Percentiles rank a stretch among this genome's conserved stretches.
Evolutionary conservation across 2,329 filamentous ascomycete genomes (phyloP).

Genomic region (Thelonectria blattea): DNA sequence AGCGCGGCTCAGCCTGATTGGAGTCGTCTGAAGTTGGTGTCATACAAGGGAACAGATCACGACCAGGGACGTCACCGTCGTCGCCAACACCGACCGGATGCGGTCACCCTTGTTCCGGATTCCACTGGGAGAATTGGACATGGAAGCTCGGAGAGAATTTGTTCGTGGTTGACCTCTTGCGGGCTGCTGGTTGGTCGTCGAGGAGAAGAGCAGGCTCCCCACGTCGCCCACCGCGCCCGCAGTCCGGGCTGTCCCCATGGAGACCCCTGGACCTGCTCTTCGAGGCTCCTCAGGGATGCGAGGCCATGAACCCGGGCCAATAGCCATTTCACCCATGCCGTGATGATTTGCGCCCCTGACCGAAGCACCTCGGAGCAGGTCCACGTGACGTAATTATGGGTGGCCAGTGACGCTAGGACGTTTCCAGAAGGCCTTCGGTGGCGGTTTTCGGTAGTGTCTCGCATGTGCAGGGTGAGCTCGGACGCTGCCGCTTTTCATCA

Average conservation of each 20-base stretch:
- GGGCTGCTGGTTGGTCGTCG: conserved; percentile 10
- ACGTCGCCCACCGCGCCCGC: conserved; percentile 10
- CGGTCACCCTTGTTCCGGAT: conserved; percentile 14
- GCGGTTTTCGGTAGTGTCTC: conserved; percentile 35
- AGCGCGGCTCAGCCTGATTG: background rate
- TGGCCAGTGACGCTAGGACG: conserved; percentile 27
- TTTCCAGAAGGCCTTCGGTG: conserved; percentile 27
- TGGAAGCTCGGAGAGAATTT: background rate
- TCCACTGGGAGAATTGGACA: background rate
- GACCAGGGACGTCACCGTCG: conserved; percentile 16
- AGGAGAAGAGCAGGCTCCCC: conserved; percentile 7
- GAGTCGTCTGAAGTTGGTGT: conserved; percentile 6
- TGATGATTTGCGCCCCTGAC: conserved; percentile 3
- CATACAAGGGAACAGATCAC: conserved; percentile 15
- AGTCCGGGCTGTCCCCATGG: conserved; percentile 10
- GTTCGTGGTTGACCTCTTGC: conserved; percentile 7
- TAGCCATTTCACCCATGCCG: conserved; percentile 7
- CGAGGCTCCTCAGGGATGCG: background rate
- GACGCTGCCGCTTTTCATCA: conserved; percentile 17
- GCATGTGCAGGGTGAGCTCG: conserved; percentile 24
- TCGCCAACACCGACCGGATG: conserved; percentile 17
- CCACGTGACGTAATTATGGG: conserved; percentile 34
- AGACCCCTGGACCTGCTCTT: conserved; percentile 11
- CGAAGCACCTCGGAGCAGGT: conserved; percentile 13
- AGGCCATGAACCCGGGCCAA: background rate